Evolutionary conservation across 257 asterid species (phyloP), one percentile per base, ranked within the genome.

Genomic region (Anisodus acutangulus): DNA sequence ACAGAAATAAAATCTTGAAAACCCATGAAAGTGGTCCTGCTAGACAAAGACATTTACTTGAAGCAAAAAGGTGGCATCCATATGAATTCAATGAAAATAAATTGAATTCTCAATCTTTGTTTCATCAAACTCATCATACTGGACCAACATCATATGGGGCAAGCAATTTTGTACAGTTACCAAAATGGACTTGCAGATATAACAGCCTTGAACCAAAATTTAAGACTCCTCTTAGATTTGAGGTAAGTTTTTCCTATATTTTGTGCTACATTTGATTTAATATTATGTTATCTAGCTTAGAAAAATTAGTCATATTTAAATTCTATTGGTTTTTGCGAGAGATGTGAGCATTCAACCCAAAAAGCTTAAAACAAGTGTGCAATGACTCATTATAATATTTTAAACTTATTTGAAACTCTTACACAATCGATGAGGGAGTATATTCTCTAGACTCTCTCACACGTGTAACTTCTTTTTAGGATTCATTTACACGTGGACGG

Each of bases 61-160:
- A 91, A 88, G 97, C 89, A 79, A 92, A 92, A 88, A 88, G 91
- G 87, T 91, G 97, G 93, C 91, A 95, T 43, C 91, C 92, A 2
- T 62, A 83, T 71, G 90, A 91, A 55, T 17, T 90, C 43, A 76
- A 86, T 39, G 85, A 69, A 78, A 85, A 87, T 74, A 51, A 49
- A 60, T 85, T 62, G 5, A 59, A 22, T 69, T 83, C 84, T 16
- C 87, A 86, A 17, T 85, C 83, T 78, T 58, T 76, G 43, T 78
- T 69, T 79, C 84, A 79, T 22, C 85, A 84, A 84, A 58, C 47
- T 68, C 78, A 76, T 16, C 78, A 69, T 16, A 17, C 0, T 16
- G 78, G 78, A 69, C 35, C 55, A 41, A 41, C 45, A 41, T 41
- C 45, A 41, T 41, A 3, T 41, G 45, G 45, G 45, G 45, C 45